Evolutionary conservation across 805 yeast species (phyloP), one percentile per base, ranked within the genome.

Genomic region (Sugiyamaella americana): DNA sequence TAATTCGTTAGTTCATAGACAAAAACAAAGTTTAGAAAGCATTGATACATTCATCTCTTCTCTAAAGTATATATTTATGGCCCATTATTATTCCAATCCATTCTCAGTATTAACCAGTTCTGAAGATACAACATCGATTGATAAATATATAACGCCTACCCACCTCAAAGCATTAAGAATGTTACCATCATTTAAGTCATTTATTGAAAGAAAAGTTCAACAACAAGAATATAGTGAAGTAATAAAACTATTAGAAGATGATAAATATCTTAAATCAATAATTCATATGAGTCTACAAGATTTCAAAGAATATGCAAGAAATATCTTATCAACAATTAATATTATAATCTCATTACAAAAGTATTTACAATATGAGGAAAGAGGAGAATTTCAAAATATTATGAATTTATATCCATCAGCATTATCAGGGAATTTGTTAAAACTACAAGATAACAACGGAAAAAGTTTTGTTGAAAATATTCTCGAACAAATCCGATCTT

Each of bases 41-140:
- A 43, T 58, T 5, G 52, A 54, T 48, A 43, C 61, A 16, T 51
- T 57, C 44, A 24, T 50, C 17, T 47, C 60, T 17, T 48, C 60
- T 2, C 39, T 64, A 30, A 48, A 58, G 43, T 67, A 68, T 38
- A 57, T 62, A 1, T 48, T 55, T 40, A 61, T 68, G 61, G 53
- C 65, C 2, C 66, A 65, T 42, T 68, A 55, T 51, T 65, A 63
- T 21, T 61, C 71, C 8, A 63, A 65, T 40, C 71, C 72, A 1
- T 56, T 67, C 19, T 55, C 67, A 1, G 34, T 58, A 2, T 49
- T 41, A 3, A 22, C 48, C 21, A 40, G 38, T 41, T 21, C 38
- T 36, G 38, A 18, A 20, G 22, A 18, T 13, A 35, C 37, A 19
- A 40, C 21, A 3, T 40, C 46, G 4, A 46, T 43, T 2, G 23